Conservation (phyloP, 179 eudicot genomes). For the Amaranthus tricolor region DNA sequence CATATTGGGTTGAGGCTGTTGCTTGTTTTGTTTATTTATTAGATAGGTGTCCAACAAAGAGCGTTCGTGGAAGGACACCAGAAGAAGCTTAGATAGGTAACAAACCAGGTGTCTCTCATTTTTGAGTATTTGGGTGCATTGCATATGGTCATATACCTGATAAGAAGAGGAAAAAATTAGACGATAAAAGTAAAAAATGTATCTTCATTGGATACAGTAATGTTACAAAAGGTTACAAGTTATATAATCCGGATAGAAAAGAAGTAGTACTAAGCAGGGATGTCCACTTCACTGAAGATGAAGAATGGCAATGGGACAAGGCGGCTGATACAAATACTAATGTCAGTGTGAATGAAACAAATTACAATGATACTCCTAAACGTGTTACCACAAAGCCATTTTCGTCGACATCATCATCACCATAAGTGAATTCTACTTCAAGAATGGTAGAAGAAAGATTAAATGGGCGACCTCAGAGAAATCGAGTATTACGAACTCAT, state of each 20-base stretch:
- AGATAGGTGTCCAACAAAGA: constrained; percentile 7
- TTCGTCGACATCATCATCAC: background rate
- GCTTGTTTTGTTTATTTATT: constrained; percentile 7
- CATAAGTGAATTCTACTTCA: background rate
- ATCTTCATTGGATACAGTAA: constrained; percentile 7
- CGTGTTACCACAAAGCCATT: too few species aligned
- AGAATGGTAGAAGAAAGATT: background rate
- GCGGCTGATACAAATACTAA: background rate
- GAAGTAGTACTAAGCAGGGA: background rate
- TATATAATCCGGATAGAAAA: background rate
- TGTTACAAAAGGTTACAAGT: background rate
- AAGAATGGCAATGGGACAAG: background rate
- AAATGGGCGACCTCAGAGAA: background rate
- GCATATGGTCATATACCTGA: background rate
- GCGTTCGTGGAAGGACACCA: background rate
- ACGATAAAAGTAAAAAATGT: constrained; percentile 13
- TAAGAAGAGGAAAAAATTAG: background rate
- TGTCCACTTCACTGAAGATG: constrained; percentile 4
- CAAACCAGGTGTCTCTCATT: background rate
- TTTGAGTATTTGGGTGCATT: constrained; percentile 15
- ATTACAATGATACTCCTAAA: background rate
- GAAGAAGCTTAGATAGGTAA: constrained; percentile 14
- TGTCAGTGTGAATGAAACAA: background rate
- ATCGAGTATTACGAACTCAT: background rate
- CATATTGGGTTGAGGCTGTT: constrained; percentile 9